Base-by-base conservation (phyloP, 2,329 filamentous ascomycete genomes). In the Aspergillus pseudoglaucus region DNA sequence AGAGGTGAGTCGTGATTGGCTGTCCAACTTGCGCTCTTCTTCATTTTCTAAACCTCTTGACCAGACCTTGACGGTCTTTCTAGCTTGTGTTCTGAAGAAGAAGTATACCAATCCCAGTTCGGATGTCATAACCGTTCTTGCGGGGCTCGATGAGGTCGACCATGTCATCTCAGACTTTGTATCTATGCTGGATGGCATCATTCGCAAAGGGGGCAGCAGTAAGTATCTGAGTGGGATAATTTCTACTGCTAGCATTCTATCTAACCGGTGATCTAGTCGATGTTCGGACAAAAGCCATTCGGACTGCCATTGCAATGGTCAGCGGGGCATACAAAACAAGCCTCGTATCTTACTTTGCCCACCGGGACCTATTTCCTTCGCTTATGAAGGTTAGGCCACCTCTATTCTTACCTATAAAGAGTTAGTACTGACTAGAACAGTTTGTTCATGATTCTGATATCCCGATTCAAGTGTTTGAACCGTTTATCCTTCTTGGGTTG, bases 271-370 rank as follows among this genome's bases (percentile, higher is more conserved):
- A n/a, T 45, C 6, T 56, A 90, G 86, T 87, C 61, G 80, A 86
- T 35, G 64, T 93, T 45, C 84, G 90, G 48, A 79, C 84, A 56
- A 90, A 88, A 64, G 91, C 90, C 6, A 80, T 96, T 25, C 79
- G 87, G 58, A 85, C 88, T 39, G 83, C 90, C 6, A 78, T 96
- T 49, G 85, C 90, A 12, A 83, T 95, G 47, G 87, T 89, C 6
- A 88, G 90, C 8, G 90, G 91, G n/a, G 90, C 90, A 48, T 97
- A 96, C 67, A 90, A 95, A 69, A 97, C 93, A 3, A 93, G 89
- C 42, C 77, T 98, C 18, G 79, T 96, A 47, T 94, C 90, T 1
- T 98, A 97, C 69, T 89, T 98, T 62, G 93, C 93, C 37, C 90
- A 97, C 63, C 79, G 89, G 56, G 93, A 98, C 65, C 77, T 97